phyloP scores from a whole-genome alignment of 371 early-diverging fungal genomes.

The Apophysomyces trapeziformis region DNA sequence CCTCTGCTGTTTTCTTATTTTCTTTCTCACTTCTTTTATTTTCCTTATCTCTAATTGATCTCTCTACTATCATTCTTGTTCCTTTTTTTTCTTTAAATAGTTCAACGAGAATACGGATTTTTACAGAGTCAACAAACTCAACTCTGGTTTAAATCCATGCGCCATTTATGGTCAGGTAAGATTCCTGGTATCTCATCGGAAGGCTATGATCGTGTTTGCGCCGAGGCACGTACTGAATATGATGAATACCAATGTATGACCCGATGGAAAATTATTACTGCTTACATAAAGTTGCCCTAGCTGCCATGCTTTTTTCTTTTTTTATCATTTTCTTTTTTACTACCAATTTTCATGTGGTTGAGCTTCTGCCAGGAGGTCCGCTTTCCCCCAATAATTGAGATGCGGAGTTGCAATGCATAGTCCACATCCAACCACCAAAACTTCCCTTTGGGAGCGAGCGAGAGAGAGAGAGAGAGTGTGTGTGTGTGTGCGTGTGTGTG shows the following conservation, averaged over 20 bases:
- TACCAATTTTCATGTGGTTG: constrained; percentile 8
- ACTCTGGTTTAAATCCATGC: constrained; percentile 46
- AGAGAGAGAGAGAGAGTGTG: not conserved
- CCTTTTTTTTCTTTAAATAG: constrained; percentile 13
- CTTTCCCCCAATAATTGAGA: not conserved
- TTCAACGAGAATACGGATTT: constrained; percentile 44
- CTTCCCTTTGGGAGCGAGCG: not conserved
- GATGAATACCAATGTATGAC: constrained; percentile 31
- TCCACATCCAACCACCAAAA: too few relatives aligned
- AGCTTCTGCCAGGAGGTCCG: not conserved
- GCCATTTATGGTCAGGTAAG: constrained; percentile 44
- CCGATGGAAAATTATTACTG: constrained; percentile 34
- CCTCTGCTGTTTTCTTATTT: not conserved
- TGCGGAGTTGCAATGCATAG: too few relatives aligned
- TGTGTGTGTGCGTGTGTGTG: too few relatives aligned
- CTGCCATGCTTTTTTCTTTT: too few relatives aligned
- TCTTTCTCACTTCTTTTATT: not conserved
- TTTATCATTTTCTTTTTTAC: too few relatives aligned
- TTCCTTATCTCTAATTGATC: not conserved
- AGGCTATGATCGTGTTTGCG: constrained; percentile 30
- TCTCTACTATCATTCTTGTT: not conserved
- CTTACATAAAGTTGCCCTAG: constrained; percentile 19
- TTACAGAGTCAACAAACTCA: constrained; percentile 51
- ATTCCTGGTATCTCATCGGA: constrained; percentile 24
- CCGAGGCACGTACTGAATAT: constrained; percentile 33